These are phyloP conservation scores for Pythium oligandrum DNA, from an alignment of 352 stramenopile genomes.

Conservation along the genomic window DNA sequence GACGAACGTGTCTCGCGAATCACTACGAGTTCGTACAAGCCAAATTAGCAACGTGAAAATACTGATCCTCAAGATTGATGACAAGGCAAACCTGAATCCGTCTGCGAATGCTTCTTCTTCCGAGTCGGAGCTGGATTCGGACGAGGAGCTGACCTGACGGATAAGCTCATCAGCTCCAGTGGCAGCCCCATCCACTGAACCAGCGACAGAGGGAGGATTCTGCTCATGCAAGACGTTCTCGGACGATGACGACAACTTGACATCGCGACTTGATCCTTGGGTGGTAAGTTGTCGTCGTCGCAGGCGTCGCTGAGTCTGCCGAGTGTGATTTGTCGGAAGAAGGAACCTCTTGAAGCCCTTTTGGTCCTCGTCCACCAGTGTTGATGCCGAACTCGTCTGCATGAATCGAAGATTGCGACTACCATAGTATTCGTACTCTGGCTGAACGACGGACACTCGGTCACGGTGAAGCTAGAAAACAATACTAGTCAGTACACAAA, in stretches of 20 bases:
- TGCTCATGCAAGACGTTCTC: conserved; percentile 14
- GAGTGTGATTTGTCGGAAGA: conserved; percentile 24
- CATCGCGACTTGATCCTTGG: conserved; percentile 12
- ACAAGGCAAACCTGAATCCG: conserved; percentile 34
- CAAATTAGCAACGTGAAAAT: too few species aligned
- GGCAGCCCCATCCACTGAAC: too few species aligned
- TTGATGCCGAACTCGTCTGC: conserved; percentile 15
- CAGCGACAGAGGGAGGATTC: too few species aligned
- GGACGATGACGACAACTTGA: conserved; percentile 15
- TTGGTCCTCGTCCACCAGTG: conserved; percentile 35
- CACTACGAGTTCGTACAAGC: conserved; percentile 20
- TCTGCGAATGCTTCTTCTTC: conserved; percentile 79
- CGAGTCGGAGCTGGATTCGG: conserved; percentile 75
- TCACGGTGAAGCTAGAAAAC: conserved; percentile 55
- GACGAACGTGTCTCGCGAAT: conserved; percentile 85
- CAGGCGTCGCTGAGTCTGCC: conserved; percentile 24
- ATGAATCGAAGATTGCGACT: conserved; percentile 21
- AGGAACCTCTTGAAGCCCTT: conserved; percentile 39
- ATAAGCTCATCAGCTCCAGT: neutral
- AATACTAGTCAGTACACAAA: neutral
- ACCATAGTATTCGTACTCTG: conserved; percentile 50
- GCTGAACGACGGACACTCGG: conserved; percentile 52
- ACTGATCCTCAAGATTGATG: too few species aligned
- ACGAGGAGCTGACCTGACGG: conserved; percentile 64
- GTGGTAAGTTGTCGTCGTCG: conserved; percentile 29